Evolutionary conservation across 257 asterid species (phyloP).

Genomic region (Nicotiana benthamiana): DNA sequence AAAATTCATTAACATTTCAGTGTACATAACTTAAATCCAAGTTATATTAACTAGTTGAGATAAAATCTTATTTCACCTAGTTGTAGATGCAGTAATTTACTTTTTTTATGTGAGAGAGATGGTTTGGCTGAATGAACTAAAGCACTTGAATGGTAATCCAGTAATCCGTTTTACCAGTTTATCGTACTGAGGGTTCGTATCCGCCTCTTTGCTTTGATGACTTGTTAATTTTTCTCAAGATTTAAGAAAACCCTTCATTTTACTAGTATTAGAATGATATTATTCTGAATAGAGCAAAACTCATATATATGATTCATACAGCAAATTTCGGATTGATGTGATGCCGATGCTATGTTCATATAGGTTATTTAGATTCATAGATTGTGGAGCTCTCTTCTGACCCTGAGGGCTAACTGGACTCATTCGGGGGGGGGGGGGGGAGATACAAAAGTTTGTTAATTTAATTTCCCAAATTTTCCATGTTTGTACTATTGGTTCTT

Average conservation of each 20-base stretch:
- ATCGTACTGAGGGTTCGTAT: not conserved
- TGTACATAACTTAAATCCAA: too few species aligned
- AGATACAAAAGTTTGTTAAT: not conserved
- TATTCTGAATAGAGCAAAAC: not conserved
- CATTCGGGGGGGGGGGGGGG: not conserved
- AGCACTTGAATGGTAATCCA: not conserved
- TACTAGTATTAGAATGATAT: not conserved
- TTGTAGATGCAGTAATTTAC: not conserved
- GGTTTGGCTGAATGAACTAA: not conserved
- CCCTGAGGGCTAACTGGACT: not conserved
- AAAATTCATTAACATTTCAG: too few species aligned
- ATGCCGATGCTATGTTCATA: not conserved
- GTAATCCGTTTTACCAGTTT: not conserved
- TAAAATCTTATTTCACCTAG: not conserved
- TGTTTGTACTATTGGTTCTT: not conserved
- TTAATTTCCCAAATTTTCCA: not conserved
- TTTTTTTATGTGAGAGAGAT: not conserved
- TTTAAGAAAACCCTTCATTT: not conserved
- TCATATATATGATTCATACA: not conserved
- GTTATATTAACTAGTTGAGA: not conserved
- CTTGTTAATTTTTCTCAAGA: not conserved
- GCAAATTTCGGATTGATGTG: not conserved
- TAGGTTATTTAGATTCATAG: not conserved
- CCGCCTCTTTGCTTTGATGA: not conserved
- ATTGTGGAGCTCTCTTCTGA: not conserved